Conservation (phyloP, 164 flowering plant species). For the Piper betle region DNA sequence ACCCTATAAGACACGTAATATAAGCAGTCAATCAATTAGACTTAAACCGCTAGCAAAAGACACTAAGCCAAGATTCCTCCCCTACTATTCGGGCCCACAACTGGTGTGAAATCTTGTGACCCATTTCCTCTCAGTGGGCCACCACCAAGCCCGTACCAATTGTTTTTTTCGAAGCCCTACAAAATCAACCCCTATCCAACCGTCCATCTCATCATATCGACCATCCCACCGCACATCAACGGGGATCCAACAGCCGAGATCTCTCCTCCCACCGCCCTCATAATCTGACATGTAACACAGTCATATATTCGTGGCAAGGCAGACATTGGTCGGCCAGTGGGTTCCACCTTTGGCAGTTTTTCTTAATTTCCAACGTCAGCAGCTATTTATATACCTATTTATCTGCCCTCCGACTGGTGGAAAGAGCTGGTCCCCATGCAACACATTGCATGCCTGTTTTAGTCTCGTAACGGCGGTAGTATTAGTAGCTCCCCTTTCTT, state of each 20-base stretch:
- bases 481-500: background rate
- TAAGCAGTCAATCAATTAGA: too few species aligned
- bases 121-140: background rate
- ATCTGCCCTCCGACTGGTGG: background rate
- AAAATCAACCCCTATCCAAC: background rate
- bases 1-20: too few species aligned
- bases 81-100: background rate
- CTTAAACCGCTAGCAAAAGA: too few species aligned
- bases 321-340: background rate
- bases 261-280: background rate
- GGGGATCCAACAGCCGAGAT: background rate
- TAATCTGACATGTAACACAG: background rate
- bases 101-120: background rate
- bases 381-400: too few species aligned
- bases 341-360: background rate
- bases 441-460: background rate
- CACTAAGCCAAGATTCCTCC: too few species aligned
- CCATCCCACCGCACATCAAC: background rate
- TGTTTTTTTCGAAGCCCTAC: background rate
- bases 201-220: background rate
- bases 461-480: background rate
- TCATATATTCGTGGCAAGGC: background rate
- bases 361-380: background rate
- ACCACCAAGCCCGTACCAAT: background rate
- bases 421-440: background rate